A percentile compares a stretch with the other conserved stretches of the same genome.
phyloP scores from a whole-genome alignment of 352 stramenopile genomes.

The Globisporangium cederbergense region DNA sequence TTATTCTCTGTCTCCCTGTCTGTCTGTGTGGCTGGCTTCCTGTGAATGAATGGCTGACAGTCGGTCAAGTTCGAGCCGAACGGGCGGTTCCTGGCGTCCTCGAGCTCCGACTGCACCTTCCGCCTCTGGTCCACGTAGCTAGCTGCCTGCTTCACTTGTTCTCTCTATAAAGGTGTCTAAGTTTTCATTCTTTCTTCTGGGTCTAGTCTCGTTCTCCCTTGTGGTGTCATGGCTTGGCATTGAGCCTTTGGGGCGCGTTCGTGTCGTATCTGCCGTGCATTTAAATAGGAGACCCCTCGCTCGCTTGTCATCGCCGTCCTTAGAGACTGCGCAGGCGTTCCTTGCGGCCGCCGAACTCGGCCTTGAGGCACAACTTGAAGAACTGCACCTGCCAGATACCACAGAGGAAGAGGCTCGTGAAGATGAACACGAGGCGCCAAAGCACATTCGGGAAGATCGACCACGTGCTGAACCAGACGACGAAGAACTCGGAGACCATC shows the following conservation, averaged over 20 bases:
- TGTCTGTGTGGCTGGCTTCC: neutral
- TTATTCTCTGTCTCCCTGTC: neutral
- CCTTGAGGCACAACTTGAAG: conserved; percentile 61
- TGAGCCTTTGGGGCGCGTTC: neutral
- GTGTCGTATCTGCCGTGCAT: conserved; percentile 8
- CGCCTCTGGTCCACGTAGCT: conserved; percentile 78
- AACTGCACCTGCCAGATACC: conserved; percentile 66
- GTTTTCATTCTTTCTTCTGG: conserved; percentile 16
- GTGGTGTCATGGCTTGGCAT: neutral
- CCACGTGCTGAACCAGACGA: conserved; percentile 84
- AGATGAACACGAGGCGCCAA: conserved; percentile 65
- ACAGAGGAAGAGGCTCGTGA: conserved; percentile 45
- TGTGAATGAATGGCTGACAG: conserved; percentile 23
- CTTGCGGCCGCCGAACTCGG: conserved; percentile 78
- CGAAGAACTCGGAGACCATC: conserved; percentile 45
- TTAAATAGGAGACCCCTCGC: conserved; percentile 2
- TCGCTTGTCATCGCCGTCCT: neutral
- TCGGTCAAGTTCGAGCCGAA: conserved; percentile 88
- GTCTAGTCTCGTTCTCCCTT: conserved; percentile 5
- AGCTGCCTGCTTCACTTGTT: neutral
- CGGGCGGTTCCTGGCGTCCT: conserved; percentile 87
- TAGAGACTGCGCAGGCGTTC: conserved; percentile 75
- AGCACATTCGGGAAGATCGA: conserved; percentile 72
- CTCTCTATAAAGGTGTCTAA: conserved; percentile 11
- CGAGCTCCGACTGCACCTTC: conserved; percentile 92